Conservation (phyloP, 83 land plant species). For the Diphasiastrum complanatum region DNA sequence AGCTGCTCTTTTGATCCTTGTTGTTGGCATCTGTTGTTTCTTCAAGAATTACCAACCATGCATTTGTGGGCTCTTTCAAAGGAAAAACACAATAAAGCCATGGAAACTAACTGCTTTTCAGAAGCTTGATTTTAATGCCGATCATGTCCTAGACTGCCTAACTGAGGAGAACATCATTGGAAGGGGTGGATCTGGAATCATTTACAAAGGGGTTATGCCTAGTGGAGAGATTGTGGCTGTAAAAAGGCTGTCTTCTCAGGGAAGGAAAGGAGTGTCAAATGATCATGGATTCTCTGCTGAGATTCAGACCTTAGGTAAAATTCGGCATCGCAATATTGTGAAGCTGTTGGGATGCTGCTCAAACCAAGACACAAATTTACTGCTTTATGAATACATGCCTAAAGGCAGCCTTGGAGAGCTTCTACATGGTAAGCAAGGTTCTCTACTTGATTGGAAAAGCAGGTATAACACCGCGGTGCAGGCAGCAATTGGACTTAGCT, state of each 20-base stretch:
- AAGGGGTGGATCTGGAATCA: constrained; percentile 15
- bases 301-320: background rate
- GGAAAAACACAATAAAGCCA: background rate
- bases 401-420: constrained; percentile 9
- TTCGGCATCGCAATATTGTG: background rate
- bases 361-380: background rate
- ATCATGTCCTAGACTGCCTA: constrained; percentile 17
- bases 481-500: background rate
- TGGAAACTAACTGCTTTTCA: constrained; percentile 11
- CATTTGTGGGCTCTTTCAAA: background rate
- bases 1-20: background rate
- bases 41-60: background rate
- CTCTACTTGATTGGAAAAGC: constrained; percentile 5
- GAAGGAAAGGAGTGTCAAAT: too few species aligned
- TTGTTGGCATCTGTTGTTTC: background rate
- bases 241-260: too few species aligned
- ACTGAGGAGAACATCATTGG: constrained; percentile 19
- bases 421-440: background rate
- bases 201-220: constrained; percentile 19
- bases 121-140: background rate
- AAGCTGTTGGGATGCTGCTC: constrained; percentile 1
- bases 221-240: constrained; percentile 12
- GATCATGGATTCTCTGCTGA: background rate
- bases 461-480: background rate
- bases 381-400: constrained; percentile 12